phyloP scores from a whole-genome alignment of 2,329 filamentous ascomycete species.

The Alternaria infectoria region DNA sequence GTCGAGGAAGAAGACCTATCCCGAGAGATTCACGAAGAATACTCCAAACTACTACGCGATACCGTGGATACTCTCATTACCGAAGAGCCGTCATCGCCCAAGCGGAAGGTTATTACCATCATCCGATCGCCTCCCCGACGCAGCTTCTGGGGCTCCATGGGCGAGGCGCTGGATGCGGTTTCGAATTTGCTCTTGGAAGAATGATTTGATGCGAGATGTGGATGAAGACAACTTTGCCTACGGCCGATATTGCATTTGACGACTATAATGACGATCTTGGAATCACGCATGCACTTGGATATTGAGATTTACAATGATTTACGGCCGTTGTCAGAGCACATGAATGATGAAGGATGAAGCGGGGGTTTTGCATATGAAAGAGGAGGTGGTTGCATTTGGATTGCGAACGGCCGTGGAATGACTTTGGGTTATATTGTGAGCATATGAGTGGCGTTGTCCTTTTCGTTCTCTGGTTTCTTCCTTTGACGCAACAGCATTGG shows the following conservation, averaged over 20 bases:
- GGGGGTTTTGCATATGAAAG: not conserved
- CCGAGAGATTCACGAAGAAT: slow-evolving; percentile 2
- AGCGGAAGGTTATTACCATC: slow-evolving; percentile 12
- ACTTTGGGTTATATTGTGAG: not conserved
- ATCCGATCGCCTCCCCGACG: slow-evolving; percentile 17
- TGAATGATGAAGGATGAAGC: not conserved
- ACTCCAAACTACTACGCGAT: slow-evolving; percentile 2
- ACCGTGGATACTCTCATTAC: slow-evolving; percentile 13
- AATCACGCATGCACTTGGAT: not conserved
- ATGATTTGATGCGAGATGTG: not conserved
- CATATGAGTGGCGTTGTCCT: not conserved
- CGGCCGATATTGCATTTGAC: not conserved
- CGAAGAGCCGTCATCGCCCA: not conserved
- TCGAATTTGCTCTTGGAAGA: slow-evolving; percentile 16
- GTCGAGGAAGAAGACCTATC: slow-evolving; percentile 3
- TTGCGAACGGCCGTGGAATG: not conserved
- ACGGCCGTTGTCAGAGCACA: not conserved
- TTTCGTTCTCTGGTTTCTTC: not conserved
- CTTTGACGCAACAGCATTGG: slow-evolving; percentile 1
- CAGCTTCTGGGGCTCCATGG: slow-evolving; percentile 31
- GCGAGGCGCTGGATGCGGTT: slow-evolving; percentile 28
- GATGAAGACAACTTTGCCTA: not conserved
- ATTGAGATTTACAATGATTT: not conserved
- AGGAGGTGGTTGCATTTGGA: not conserved
- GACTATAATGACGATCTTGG: not conserved